phyloP scores from a whole-genome alignment of 169 alveolate species.

The Hepatocystis sp. region DNA sequence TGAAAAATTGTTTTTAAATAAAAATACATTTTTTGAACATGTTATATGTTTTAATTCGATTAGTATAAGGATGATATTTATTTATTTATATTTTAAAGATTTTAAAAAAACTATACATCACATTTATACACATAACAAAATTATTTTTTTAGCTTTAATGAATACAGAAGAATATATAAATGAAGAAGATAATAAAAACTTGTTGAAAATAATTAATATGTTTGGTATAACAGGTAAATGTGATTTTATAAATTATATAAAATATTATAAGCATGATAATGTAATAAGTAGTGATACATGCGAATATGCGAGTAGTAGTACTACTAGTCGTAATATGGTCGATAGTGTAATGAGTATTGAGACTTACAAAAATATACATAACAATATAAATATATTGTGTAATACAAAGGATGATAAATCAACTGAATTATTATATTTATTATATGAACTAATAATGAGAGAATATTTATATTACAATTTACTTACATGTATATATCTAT shows the following conservation, averaged over 20 bases:
- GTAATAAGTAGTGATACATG: no score
- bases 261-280: neutral
- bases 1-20: constrained; percentile 27
- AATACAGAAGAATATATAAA: constrained; percentile 1
- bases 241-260: constrained; percentile 28
- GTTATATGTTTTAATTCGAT: constrained; percentile 59
- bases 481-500: constrained; percentile 52
- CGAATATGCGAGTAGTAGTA: no score
- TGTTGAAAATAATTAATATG: constrained; percentile 4
- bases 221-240: constrained; percentile 21
- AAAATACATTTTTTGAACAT: constrained; percentile 37
- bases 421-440: constrained; percentile 2
- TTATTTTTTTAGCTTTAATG: constrained; percentile 40
- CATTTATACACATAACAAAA: constrained; percentile 63
- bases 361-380: no score
- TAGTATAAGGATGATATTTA: constrained; percentile 66
- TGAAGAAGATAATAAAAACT: neutral
- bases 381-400: no score
- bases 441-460: constrained; percentile 35
- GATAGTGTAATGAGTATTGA: no score
- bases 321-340: no score
- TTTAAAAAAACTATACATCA: constrained; percentile 51
- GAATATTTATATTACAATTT: constrained; percentile 66
- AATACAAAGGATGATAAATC: no score
- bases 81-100: constrained; percentile 63